Conservation (phyloP, 345 rosid species). For the Nephelium lappaceum region DNA sequence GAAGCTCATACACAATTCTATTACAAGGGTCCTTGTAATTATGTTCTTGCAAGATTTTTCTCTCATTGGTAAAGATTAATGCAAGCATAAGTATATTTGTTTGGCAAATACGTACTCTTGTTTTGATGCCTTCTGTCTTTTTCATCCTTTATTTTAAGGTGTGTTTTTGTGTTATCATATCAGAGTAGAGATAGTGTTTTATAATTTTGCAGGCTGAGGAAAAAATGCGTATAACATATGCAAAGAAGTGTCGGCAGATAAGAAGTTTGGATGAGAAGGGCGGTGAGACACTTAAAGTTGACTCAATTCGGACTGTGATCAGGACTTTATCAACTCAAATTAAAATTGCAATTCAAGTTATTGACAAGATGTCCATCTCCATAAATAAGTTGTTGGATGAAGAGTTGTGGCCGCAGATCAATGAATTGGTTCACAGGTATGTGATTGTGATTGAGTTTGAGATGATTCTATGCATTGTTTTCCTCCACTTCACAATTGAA, state of each 20-base stretch:
- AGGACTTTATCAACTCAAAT: conserved; percentile 52
- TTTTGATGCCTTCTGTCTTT: not conserved
- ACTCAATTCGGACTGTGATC: conserved; percentile 37
- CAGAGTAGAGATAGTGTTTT: not conserved
- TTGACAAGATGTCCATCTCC: conserved; percentile 51
- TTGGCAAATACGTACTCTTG: not conserved
- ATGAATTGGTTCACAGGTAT: conserved; percentile 56
- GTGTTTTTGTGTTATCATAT: not conserved
- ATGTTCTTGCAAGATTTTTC: not conserved
- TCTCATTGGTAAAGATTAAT: not conserved
- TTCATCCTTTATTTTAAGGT: not conserved
- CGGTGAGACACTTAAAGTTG: conserved; percentile 43
- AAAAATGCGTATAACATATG: conserved; percentile 51
- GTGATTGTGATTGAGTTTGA: not conserved
- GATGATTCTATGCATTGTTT: not conserved
- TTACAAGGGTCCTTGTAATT: not conserved
- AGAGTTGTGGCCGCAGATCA: conserved; percentile 64
- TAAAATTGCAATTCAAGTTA: conserved; percentile 60
- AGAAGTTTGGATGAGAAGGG: conserved; percentile 45
- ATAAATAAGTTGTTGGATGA: conserved; percentile 63
- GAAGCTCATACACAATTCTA: not conserved
- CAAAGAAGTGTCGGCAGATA: conserved; percentile 50
- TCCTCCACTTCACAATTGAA: not conserved
- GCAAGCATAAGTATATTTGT: not conserved
- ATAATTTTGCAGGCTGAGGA: conserved; percentile 58